Evolutionary conservation across 2,329 filamentous ascomycete genomes (phyloP), one percentile per base, ranked within the genome.

Genomic region (Pseudocercospora pini-densiflorae): DNA sequence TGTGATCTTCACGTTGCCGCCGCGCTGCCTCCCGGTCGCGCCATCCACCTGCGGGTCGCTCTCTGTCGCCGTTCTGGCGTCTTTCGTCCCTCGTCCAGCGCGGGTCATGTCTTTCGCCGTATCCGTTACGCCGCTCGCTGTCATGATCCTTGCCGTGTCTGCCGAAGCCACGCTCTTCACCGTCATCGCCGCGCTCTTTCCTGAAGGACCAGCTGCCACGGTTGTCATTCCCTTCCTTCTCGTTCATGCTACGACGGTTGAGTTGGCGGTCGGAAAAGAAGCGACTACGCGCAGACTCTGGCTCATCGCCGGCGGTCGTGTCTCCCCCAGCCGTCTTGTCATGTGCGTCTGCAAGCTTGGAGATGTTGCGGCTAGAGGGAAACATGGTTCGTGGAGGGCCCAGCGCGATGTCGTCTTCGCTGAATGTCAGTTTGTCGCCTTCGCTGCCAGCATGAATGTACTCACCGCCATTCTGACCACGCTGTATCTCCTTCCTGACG

Each of bases 331-430:
- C 63, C 14, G 58, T 59, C 59, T 79, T 79, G 43, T 76, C 70
- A 47, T 73, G 68, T 23, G 71, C 64, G 31, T 76, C 74, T 27
- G 69, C 64, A 14, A 73, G 64, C 70, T 76, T 86, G 43, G 69
- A 79, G 77, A 67, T 87, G 85, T 83, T 79, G 33, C 87, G 83
- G 65, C 91, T 92, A 23, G 93, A 96, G 61, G 92, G 88, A 79
- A 97, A 97, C 53, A 89, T 88, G 55, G 89, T 92, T 78, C 92
- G 92, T 1, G 93, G 92, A 21, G 93, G 93, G 14, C 92, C 93
- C 65, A 97, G 90, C 65, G 95, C 86, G 65, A 96, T 91, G 70
- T 96, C 93, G 73, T 97, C 94, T 74, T 87, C 82, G 77, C 87
- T 88, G 91, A 71, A 43, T 45, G 59, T 73, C 62, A 74, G 70